Evolutionary conservation across 2,329 filamentous ascomycete species (phyloP), one percentile per base, ranked within the genome.

Genomic region (Beauveria bassiana): DNA sequence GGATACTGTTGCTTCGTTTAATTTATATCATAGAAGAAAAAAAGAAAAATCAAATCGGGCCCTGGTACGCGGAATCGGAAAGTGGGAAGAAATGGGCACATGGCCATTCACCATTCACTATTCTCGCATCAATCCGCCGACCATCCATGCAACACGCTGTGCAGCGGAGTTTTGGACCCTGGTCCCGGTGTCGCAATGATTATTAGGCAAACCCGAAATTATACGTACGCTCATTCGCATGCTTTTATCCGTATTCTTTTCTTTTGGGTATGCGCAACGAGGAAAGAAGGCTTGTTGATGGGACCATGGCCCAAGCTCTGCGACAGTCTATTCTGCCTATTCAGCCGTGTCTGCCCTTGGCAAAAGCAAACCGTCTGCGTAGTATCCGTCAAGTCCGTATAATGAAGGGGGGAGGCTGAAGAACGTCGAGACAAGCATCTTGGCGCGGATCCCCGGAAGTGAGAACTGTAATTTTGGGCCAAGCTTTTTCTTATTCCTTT

Each of bases 381-480:
- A n/a, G n/a, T 40, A 40, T 24, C 24, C 24, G 24, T 24, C 20
- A 22, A 24, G 24, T 24, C 24, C 24, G 24, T 24, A 24, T 24
- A 28, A 28, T 28, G 28, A 49, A 28, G 43, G 45, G 45, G 28
- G 20, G 28, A 45, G 55, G 53, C 38, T 42, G 52, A 55, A 24
- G 40, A 57, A 12, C 18, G 8, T 47, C n/a, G 38, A 10, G 45
- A 58, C 45, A 58, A 50, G 55, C 45, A 58, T 58, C 26, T 47
- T 40, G 54, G 28, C 45, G 55, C 55, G 55, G 55, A 31, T 38
- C 55, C 54, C 43, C 53, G 42, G 53, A 38, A 28, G 55, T 58
- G 55, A 58, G 55, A 58, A 58, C 55, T 58, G 55, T 58, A 58
- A 50, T 26, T 58, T 3, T 42, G 12, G 55, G 55, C 55, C 55